Evolutionary conservation across 2,329 filamentous ascomycete genomes (phyloP), one percentile per base, ranked within the genome.

Genomic region (Beauveria caledonica): DNA sequence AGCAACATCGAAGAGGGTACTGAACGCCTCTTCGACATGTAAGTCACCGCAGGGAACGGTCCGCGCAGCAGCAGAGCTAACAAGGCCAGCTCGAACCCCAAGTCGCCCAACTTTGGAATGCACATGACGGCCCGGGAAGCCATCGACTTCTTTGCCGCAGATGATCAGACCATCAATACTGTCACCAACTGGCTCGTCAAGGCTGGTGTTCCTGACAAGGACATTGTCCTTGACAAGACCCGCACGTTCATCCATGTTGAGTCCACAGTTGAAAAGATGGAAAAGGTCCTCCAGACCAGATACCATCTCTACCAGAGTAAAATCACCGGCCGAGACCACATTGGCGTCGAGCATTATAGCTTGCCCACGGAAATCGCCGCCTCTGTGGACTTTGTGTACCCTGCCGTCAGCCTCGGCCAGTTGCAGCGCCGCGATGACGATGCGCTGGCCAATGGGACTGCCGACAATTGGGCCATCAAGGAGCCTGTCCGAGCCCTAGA

Each of bases 101-200:
- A 68, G 7, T 79, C 76, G 8, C 65, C 72, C 29, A 70, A 72
- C 46, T 80, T 78, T 63, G 77, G 77, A 55, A 73, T 74, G 62
- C 77, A 80, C 67, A 79, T 77, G 77, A 73, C 73, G 3, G 65
- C 72, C 1, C 68, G 76, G 27, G 68, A 78, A 63, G 68, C 80
- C 3, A 68, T 74, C 13, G 71, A 76, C 15, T 76, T 69, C 42
- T 80, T 79, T 68, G 71, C 75, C 19, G 74, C 75, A 0, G 64
- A 64, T 9, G 63, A 68, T 11, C 77, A 81, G 44, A 71, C 78
- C 3, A 75, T 84, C 6, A 71, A 77, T 8, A 71, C 76, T 2
- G 79, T 85, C 25, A 75, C 76, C 63, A 66, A 72, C 10, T 86
- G 83, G 83, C 73, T 86, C 10, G 68, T 73, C 19, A 68, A 70